Evolutionary conservation across 306 rosid genomes (phyloP).

Genomic region (Begonia loranthoides): DNA sequence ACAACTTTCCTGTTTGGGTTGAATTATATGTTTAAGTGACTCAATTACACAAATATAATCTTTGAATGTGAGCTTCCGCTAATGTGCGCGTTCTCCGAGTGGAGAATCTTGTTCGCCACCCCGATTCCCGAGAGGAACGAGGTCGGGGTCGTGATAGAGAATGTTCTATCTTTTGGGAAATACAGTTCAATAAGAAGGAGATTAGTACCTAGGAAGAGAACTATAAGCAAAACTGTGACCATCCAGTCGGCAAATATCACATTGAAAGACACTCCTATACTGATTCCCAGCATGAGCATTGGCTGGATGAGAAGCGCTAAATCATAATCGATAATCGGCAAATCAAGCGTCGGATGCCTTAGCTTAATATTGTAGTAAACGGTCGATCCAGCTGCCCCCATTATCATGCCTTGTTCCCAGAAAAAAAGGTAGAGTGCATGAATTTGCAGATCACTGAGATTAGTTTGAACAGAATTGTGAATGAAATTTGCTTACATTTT

Average conservation of each 20-base stretch:
- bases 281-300: constrained; percentile 96
- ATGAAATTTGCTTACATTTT: constrained; percentile 38
- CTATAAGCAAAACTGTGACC: constrained; percentile 78
- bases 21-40: no score
- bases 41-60: neutral
- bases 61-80: no score
- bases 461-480: neutral
- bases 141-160: no score
- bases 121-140: no score
- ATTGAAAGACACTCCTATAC: constrained; percentile 78
- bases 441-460: neutral
- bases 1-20: no score
- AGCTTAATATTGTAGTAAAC: constrained; percentile 80
- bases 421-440: neutral
- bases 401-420: constrained; percentile 65
- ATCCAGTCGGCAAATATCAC: constrained; percentile 95
- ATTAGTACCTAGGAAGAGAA: constrained; percentile 66
- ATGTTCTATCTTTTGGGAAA: no score
- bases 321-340: constrained; percentile 91
- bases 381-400: constrained; percentile 82
- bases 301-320: constrained; percentile 88
- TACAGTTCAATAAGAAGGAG: no score
- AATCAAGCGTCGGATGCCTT: constrained; percentile 67
- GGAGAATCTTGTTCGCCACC: no score
- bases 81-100: no score